phyloP scores from a whole-genome alignment of 371 early-diverging fungal species.

The Mortierella sp. region DNA sequence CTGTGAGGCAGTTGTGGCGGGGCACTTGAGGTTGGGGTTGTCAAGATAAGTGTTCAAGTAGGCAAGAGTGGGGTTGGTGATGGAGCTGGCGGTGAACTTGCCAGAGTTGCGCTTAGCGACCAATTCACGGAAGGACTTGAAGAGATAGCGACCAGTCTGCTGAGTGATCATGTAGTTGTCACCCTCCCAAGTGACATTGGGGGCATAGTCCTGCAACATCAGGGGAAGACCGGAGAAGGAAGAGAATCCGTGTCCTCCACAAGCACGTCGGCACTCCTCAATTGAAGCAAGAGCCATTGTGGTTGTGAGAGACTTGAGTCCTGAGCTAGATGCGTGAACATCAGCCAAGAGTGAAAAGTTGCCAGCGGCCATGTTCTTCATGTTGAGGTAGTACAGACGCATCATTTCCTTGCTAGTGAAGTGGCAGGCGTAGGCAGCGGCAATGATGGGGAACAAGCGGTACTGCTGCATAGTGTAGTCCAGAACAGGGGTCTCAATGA shows the following conservation, averaged over 20 bases:
- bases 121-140: slow-evolving; percentile 63
- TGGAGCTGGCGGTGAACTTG: slow-evolving; percentile 59
- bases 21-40: slow-evolving; percentile 61
- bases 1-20: slow-evolving; percentile 55
- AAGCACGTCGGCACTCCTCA: slow-evolving; percentile 85
- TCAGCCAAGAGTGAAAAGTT: slow-evolving; percentile 81
- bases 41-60: slow-evolving; percentile 68
- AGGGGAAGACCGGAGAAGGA: slow-evolving; percentile 82
- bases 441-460: slow-evolving; percentile 83
- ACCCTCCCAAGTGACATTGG: slow-evolving; percentile 88
- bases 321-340: slow-evolving; percentile 89
- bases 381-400: slow-evolving; percentile 74
- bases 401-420: slow-evolving; percentile 82
- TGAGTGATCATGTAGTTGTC: slow-evolving; percentile 87
- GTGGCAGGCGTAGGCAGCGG: slow-evolving; percentile 82
- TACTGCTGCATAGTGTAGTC: slow-evolving; percentile 87
- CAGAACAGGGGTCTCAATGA: slow-evolving; percentile 80
- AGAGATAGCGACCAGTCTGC: slow-evolving; percentile 81
- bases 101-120: slow-evolving; percentile 60
- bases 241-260: slow-evolving; percentile 93
- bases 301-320: slow-evolving; percentile 85
- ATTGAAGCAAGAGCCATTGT: slow-evolving; percentile 79
- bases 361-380: slow-evolving; percentile 75
- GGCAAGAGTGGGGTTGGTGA: slow-evolving; percentile 65
- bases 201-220: slow-evolving; percentile 76